These are phyloP conservation scores for Euphorbia peplus DNA, from an alignment of 345 rosid genomes.

Conservation along the genomic window DNA sequence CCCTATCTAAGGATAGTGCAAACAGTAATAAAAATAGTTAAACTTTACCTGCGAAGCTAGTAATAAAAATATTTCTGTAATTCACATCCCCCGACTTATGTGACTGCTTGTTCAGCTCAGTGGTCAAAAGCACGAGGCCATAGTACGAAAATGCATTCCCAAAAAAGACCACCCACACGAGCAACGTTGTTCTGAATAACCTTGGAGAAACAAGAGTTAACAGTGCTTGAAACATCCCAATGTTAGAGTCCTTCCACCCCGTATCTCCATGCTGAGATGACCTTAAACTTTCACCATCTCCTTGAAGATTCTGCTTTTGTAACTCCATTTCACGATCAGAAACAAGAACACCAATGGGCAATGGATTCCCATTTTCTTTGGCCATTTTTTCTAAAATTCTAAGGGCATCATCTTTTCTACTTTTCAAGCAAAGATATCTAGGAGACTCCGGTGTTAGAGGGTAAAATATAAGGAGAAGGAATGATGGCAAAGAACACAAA, in stretches of 20 bases:
- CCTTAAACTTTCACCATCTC: slow-evolving; percentile 44
- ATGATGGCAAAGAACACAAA: slow-evolving; percentile 69
- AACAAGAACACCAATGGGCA: slow-evolving; percentile 70
- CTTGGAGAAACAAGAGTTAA: slow-evolving; percentile 63
- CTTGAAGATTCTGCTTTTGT: slow-evolving; percentile 23
- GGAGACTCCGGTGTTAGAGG: slow-evolving; percentile 74
- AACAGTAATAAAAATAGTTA: not conserved
- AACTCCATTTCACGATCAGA: slow-evolving; percentile 53
- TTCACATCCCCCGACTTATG: slow-evolving; percentile 38
- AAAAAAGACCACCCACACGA: slow-evolving; percentile 79
- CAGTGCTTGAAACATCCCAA: slow-evolving; percentile 39
- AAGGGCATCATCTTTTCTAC: slow-evolving; percentile 60
- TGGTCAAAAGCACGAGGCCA: slow-evolving; percentile 85
- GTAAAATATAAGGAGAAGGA: slow-evolving; percentile 73
- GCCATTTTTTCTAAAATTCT: slow-evolving; percentile 62
- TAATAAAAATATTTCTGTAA: slow-evolving; percentile 71
- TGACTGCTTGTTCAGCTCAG: slow-evolving; percentile 53
- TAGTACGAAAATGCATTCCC: slow-evolving; percentile 91
- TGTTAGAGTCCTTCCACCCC: slow-evolving; percentile 37
- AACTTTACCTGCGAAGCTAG: slow-evolving; percentile 74
- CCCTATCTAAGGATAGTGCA: not conserved
- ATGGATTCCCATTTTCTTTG: slow-evolving; percentile 41
- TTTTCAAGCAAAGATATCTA: slow-evolving; percentile 71
- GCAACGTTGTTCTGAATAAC: slow-evolving; percentile 62
- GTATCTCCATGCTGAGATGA: slow-evolving; percentile 20